phyloP scores from a whole-genome alignment of 352 stramenopile genomes.

The Pythium oligandrum region DNA sequence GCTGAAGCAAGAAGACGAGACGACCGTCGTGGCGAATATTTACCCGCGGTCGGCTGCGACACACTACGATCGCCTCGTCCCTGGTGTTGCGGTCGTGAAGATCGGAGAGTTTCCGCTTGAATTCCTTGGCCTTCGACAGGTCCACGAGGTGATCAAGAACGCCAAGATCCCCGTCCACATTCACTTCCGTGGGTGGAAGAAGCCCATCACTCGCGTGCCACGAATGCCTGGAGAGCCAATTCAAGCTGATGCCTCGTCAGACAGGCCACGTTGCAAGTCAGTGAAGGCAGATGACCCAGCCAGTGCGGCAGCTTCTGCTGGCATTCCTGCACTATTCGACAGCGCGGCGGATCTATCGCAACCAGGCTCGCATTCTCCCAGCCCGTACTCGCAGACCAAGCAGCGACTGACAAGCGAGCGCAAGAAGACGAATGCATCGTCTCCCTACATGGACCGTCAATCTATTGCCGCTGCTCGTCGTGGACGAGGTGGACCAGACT shows the following conservation, averaged over 20 bases:
- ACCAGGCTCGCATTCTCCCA: background rate
- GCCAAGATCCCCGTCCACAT: slow-evolving; percentile 69
- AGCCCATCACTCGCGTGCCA: slow-evolving; percentile 13
- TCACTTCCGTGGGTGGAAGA: slow-evolving; percentile 42
- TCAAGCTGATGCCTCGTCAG: too few relatives aligned
- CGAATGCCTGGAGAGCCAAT: slow-evolving; percentile 1
- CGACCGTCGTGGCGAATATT: slow-evolving; percentile 79
- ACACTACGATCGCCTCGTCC: slow-evolving; percentile 63
- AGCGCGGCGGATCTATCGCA: background rate
- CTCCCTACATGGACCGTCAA: slow-evolving; percentile 21
- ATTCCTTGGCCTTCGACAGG: slow-evolving; percentile 67
- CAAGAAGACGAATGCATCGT: slow-evolving; percentile 27
- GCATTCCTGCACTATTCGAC: slow-evolving; percentile 4
- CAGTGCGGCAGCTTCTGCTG: background rate
- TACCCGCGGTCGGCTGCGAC: slow-evolving; percentile 73
- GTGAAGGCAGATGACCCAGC: background rate
- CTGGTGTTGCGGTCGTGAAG: slow-evolving; percentile 68
- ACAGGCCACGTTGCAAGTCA: too few relatives aligned
- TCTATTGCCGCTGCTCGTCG: slow-evolving; percentile 11
- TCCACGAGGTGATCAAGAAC: slow-evolving; percentile 81
- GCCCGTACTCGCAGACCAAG: slow-evolving; percentile 20
- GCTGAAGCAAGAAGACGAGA: slow-evolving; percentile 73
- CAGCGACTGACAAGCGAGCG: slow-evolving; percentile 21
- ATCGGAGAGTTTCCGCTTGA: slow-evolving; percentile 58
- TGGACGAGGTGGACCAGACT: slow-evolving; percentile 5